phyloP scores from a whole-genome alignment of 1,139 yeast species.

The Pichia sp. region DNA sequence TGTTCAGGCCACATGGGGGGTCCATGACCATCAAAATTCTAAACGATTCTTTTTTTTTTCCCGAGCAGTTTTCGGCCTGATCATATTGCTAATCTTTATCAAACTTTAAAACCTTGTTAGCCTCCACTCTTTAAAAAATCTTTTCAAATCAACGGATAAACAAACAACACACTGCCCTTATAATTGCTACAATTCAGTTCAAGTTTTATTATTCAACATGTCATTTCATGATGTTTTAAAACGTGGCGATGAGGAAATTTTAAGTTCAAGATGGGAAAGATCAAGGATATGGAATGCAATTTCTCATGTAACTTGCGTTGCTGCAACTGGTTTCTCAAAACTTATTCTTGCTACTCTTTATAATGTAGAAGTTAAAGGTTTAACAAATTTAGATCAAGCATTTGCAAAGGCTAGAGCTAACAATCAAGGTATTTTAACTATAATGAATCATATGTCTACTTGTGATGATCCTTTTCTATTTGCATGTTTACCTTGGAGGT shows the following conservation, averaged over 20 bases:
- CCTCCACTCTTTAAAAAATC: no score
- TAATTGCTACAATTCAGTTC: no score
- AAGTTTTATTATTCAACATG: no score
- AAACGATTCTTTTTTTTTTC: no score
- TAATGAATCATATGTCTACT: slow-evolving; percentile 95
- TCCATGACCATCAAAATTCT: no score
- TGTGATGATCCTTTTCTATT: slow-evolving; percentile 90
- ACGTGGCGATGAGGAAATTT: slow-evolving; percentile 69
- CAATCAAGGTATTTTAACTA: slow-evolving; percentile 68
- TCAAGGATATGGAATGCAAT: slow-evolving; percentile 56
- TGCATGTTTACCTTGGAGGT: slow-evolving; percentile 76
- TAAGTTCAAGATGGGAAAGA: slow-evolving; percentile 50
- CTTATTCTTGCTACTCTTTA: slow-evolving; percentile 53
- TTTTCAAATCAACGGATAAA: no score
- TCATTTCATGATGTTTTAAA: slow-evolving; percentile 64
- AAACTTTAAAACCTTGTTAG: no score
- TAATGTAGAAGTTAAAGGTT: slow-evolving; percentile 52
- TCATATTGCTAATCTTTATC: no score
- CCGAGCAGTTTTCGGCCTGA: no score
- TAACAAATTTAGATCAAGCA: slow-evolving; percentile 60
- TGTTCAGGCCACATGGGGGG: no score
- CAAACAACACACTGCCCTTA: no score
- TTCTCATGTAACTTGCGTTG: slow-evolving; percentile 62
- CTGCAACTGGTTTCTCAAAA: slow-evolving; percentile 62
- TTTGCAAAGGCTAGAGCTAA: slow-evolving; percentile 54